phyloP scores from a whole-genome alignment of 2,329 filamentous ascomycete species.

The Anthostomella pinea region DNA sequence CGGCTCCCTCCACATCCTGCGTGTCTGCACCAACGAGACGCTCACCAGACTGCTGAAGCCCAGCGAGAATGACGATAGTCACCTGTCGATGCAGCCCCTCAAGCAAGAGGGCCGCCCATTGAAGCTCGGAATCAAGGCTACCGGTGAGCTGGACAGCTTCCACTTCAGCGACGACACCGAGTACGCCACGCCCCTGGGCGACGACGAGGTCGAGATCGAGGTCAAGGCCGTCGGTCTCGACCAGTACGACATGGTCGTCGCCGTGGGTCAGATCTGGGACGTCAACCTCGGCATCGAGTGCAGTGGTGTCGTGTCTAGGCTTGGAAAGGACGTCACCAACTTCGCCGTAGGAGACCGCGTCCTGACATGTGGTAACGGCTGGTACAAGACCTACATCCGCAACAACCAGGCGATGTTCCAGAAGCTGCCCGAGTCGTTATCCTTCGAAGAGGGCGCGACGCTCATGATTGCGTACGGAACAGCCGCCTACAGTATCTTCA shows the following conservation, averaged over 20 bases:
- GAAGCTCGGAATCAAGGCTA: constrained; percentile 25
- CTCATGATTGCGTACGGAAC: constrained; percentile 28
- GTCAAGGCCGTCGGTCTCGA: constrained; percentile 27
- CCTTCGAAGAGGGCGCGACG: constrained; percentile 27
- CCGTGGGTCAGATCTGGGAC: constrained; percentile 27
- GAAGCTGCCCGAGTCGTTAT: constrained; percentile 25
- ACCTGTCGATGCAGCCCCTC: constrained; percentile 22
- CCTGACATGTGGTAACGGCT: constrained; percentile 22
- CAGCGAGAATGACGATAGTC: constrained; percentile 20
- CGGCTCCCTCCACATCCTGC: constrained; percentile 23
- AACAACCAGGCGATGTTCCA: constrained; percentile 28
- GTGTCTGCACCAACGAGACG: constrained; percentile 23
- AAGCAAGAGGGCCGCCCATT: constrained; percentile 24
- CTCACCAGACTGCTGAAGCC: constrained; percentile 24
- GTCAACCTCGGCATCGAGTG: constrained; percentile 28
- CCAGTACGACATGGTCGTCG: constrained; percentile 28
- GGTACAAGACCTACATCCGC: constrained; percentile 26
- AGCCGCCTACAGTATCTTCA: constrained; percentile 26
- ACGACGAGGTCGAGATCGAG: constrained; percentile 26
- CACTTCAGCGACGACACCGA: constrained; percentile 25
- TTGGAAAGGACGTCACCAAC: constrained; percentile 23
- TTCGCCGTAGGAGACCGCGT: constrained; percentile 26
- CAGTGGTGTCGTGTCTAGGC: constrained; percentile 23
- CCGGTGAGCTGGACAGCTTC: constrained; percentile 28
- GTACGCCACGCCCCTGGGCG: constrained; percentile 19